Evolutionary conservation across 305 asterid species (phyloP).

Genomic region (Lippia alba): DNA sequence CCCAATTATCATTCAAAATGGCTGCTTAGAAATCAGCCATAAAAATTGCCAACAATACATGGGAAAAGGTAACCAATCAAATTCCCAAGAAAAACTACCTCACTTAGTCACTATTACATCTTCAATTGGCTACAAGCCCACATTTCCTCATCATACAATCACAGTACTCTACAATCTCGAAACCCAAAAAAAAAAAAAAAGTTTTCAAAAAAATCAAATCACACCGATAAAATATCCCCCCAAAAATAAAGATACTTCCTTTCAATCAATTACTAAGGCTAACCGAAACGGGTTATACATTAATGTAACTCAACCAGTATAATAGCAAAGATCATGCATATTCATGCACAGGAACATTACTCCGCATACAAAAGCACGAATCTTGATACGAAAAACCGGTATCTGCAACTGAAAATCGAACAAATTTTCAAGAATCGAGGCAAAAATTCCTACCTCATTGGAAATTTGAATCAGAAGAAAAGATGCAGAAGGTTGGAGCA

Average conservation of each 20-base stretch:
- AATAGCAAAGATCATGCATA: slow-evolving; percentile 5
- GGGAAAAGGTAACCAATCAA: not conserved
- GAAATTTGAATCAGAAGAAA: slow-evolving; percentile 27
- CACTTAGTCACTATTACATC: not conserved
- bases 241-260: not conserved
- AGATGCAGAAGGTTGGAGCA: slow-evolving; percentile 19
- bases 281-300: not conserved
- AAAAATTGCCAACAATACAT: not conserved
- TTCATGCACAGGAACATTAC: slow-evolving; percentile 11
- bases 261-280: not conserved
- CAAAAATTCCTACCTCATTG: slow-evolving; percentile 35
- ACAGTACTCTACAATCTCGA: slow-evolving; percentile 13
- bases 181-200: not conserved
- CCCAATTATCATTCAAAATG: not conserved
- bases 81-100: slow-evolving; percentile 1
- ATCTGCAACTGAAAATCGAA: slow-evolving; percentile 12
- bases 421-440: slow-evolving; percentile 1
- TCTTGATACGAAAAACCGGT: slow-evolving; percentile 7
- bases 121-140: slow-evolving; percentile 32
- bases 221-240: slow-evolving; percentile 5
- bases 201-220: not conserved
- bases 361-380: not conserved
- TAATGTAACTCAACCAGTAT: slow-evolving; percentile 1
- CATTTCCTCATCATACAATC: slow-evolving; percentile 22
- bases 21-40: not conserved